A percentile compares a stretch with the other conserved stretches of the same genome.
Evolutionary conservation across 2,329 filamentous ascomycete genomes (phyloP).

Genomic region (Ceratocystiopsis brevicomis): DNA sequence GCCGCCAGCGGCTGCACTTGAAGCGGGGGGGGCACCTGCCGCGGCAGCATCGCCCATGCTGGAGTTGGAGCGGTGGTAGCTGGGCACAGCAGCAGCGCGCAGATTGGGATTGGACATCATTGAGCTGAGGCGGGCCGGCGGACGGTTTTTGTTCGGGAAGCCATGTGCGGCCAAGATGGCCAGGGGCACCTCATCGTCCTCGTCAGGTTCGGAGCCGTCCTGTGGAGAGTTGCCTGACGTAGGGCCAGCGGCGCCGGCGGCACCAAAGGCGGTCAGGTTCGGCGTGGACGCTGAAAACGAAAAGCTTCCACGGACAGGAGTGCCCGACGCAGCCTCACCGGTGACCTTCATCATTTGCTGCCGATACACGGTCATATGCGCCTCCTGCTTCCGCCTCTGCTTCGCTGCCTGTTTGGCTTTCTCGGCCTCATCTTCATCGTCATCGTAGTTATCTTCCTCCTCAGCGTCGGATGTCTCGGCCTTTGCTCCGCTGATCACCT

Average conservation of each 20-base stretch:
- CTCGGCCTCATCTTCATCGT: constrained; percentile 64
- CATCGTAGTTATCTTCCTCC: constrained; percentile 45
- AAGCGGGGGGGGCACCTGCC: constrained; percentile 10
- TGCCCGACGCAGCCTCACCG: constrained; percentile 41
- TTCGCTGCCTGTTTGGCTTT: constrained; percentile 53
- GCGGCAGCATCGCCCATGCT: constrained; percentile 23
- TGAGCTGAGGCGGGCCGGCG: constrained; percentile 46
- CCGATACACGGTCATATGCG: constrained; percentile 72
- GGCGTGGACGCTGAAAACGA: constrained; percentile 43
- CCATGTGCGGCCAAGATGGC: constrained; percentile 78
- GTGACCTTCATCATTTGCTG: constrained; percentile 97
- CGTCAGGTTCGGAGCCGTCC: constrained; percentile 35
- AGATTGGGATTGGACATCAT: constrained; percentile 56
- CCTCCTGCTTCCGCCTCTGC: constrained; percentile 73
- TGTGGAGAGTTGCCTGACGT: constrained; percentile 15
- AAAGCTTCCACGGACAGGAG: constrained; percentile 32
- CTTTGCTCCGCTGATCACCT: constrained; percentile 21
- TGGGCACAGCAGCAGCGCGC: constrained; percentile 30
- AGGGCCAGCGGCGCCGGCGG: constrained; percentile 3
- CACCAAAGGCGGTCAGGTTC: constrained; percentile 27
- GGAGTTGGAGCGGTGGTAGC: constrained; percentile 35
- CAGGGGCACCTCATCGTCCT: constrained; percentile 75
- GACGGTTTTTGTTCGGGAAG: constrained; percentile 61
- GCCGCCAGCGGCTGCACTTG: constrained; percentile 15
- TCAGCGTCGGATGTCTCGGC: constrained; percentile 23